Base-by-base conservation (phyloP, 164 flowering plant species). In the Umbellularia californica region DNA sequence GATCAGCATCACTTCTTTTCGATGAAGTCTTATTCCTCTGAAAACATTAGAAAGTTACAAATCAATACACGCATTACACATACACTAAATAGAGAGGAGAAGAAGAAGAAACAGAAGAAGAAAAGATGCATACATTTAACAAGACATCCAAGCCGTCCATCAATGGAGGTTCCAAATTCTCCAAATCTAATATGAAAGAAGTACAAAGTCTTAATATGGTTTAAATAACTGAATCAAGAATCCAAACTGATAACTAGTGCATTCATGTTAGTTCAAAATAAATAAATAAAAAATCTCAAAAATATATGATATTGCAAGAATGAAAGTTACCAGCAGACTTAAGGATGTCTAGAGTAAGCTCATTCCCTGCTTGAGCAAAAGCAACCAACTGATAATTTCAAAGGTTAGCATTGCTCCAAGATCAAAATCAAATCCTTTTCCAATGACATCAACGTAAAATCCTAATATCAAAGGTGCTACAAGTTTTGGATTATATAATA, bases 361-460 rank as follows among this genome's bases (percentile, higher is more conserved):
- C 87, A 72, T 82, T 82, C 63, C 97, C 99, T 68, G 84, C 84
- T 91, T 96, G 99, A 63, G 94, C 99, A 77, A 92, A 78, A 60
- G 99, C 87, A 70, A 95, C 79, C 68, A 94, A 69, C 98, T 94
- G 81, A 74, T 65, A 35, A 73, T 68, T 25, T 69, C 70, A 70
- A 78, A 13, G 27, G 50, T 41, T 19, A 17, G 11, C 47, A 50
- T 58, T 79, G 27, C 41, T 70, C 30, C 1, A 73, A 25, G 50
- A 71, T 63, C 17, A 50, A 65, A 17, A 12, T 30, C 6, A 41
- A 24, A 74, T 52, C 52, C 72, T 63, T 64, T 64, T 35, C 68
- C n/a, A 41, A 25, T 20, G 19, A 67, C 27, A 35, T 35, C 47
- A 35, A 35, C 0, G 47, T 35, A 35, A 35, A 35, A 35, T 35